Evolutionary conservation across 2,329 filamentous ascomycete genomes (phyloP), one percentile per base, ranked within the genome.

Genomic region (Erysiphe pulchra): DNA sequence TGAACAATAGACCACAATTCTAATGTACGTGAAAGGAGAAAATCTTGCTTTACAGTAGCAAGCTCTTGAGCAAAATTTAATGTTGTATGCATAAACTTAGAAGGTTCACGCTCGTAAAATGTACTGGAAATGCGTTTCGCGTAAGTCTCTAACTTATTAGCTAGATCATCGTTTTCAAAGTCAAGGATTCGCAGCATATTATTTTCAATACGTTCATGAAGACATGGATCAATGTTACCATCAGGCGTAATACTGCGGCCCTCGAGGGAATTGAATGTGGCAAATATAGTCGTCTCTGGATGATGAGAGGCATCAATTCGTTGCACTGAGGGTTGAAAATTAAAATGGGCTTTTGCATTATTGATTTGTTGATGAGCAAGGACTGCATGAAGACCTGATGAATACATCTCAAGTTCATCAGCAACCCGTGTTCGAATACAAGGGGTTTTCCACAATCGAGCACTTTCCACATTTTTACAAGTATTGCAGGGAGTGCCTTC

Each of bases 1-100:
- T 78, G 73, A 4, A 77, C 72, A 5, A 75, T 63, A 0, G 71
- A 70, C 74, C 74, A 78, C 2, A 78, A 63, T 55, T 78, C 73
- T 4, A 78, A 62, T 1, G 72, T 70, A 48, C 70, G 67, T 45
- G 65, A 65, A 7, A 78, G 60, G 12, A 75, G 60, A 46, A 69
- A 65, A 49, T 75, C 70, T 33, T 64, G 62, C 7, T 65, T 66
- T 42, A 65, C 57, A 18, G 52, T 60, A 0, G 69, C 68, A n/a
- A 68, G 55, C 31, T 59, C 54, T 17, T 60, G 56, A 10, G 66
- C 66, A 7, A 66, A 67, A 42, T 70, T 65, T 31, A 78, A 62
- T 2, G 73, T 75, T 17, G 69, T 64, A 11, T 67, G 66, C 58
- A 75, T 71, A 49, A 77, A 73, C 36, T 64, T 65, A 6, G 73